Base-by-base conservation (phyloP, 2,329 filamentous ascomycete genomes). In the Lachnellula arida region DNA sequence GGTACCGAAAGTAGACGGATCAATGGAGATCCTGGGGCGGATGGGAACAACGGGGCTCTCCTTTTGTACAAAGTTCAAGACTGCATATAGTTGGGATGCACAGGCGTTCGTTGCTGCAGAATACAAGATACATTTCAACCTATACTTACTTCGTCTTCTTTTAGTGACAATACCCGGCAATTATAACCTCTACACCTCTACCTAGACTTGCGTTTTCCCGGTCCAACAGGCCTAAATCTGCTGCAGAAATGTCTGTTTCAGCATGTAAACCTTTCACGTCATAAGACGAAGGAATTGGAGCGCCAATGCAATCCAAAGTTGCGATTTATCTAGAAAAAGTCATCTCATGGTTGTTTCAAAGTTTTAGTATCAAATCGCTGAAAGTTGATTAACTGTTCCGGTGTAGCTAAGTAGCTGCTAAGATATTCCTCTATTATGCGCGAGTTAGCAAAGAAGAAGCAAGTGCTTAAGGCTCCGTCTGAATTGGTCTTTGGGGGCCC, bases 391-490 rank as follows among this genome's bases (percentile, higher is more conserved):
- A 28, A 7, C 28, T 7, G 8, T 28, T 28, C 28, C 2, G 28
- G 28, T 3, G 2, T 28, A 9, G 28, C 28, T 28, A 7, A 28
- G 9, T 81, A 75, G 74, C 75, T 76, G 47, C 62, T 28, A 3
- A 3, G 7, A 9, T 28, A 9, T 3, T 0, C 28, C 9, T 28
- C 9, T 9, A 28, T 28, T 9, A 3, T 0, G 2, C 0, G 28
- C 28, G 9, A 28, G 0, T 66, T 83, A 55, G 70, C 56, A 37
- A 70, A 76, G 58, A 76, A 77, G 62, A 67, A 67, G 25, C 75
- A 80, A 61, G 77, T 82, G 4, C 58, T 78, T 61, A 76, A 81
- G 65, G 80, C 83, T 56, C 63, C 82, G 70, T 56, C 63, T 83
- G 70, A 76, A 19, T 56, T 60, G 53, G 53, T 54, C 6, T 43